Conservation (phyloP, 2,329 filamentous ascomycete genomes). For the Aureobasidium uvarum region DNA sequence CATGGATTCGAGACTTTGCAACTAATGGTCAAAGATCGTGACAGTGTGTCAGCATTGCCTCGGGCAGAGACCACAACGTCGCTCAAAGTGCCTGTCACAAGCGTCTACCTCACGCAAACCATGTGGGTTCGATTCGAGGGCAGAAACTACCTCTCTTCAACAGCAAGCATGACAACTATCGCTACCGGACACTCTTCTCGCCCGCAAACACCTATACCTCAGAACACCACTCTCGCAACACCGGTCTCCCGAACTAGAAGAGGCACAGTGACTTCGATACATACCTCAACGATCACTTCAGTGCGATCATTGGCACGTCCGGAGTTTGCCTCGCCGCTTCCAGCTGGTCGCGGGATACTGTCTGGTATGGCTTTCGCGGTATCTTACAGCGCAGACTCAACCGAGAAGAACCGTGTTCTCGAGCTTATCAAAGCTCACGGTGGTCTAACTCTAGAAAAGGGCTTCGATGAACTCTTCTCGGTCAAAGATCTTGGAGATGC, state of each 20-base stretch:
- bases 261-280: constrained; percentile 21
- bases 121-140: constrained; percentile 46
- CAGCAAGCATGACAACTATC: constrained; percentile 14
- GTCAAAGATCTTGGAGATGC: constrained; percentile 35
- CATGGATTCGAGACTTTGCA: constrained; percentile 44
- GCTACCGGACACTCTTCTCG: constrained; percentile 18
- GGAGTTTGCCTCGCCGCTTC: constrained; percentile 28
- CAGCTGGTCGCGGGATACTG: constrained; percentile 57
- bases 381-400: constrained; percentile 56
- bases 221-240: constrained; percentile 45
- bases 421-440: constrained; percentile 67
- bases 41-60: constrained; percentile 36
- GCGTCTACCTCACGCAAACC: constrained; percentile 46
- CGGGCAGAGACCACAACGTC: constrained; percentile 32
- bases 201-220: constrained; percentile 31
- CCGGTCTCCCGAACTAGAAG: constrained; percentile 53
- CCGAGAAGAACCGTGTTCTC: constrained; percentile 57
- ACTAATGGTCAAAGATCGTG: constrained; percentile 44
- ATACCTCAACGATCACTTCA: constrained; percentile 14
- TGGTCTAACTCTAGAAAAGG: constrained; percentile 67
- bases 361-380: constrained; percentile 83
- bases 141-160: constrained; percentile 37
- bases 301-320: constrained; percentile 15
- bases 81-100: constrained; percentile 43
- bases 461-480: constrained; percentile 80